Evolutionary conservation across 176 grass and related monocot genomes (phyloP), one percentile per base, ranked within the genome.

Genomic region (Dendrocalamus sinicus): DNA sequence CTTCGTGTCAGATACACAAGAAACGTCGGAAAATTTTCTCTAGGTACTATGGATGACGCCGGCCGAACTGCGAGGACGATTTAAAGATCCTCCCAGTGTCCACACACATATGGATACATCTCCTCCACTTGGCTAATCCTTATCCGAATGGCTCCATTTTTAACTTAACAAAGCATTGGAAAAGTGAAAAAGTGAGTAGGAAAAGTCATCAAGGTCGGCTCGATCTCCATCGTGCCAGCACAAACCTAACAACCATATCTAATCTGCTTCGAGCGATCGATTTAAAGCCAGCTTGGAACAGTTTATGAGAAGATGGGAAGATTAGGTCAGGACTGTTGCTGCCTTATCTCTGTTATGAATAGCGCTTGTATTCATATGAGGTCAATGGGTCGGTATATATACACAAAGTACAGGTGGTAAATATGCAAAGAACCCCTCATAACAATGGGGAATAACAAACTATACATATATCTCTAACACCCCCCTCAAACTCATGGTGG

Each of bases 241-340:
- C 23, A 64, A 64, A 26, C 22, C 23, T 4, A 12, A 23, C 61
- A 17, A 64, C 9, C n/a, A 64, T 64, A 28, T 26, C 23, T 52
- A 32, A 26, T 12, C 23, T 32, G n/a, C 30, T 24, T 3, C 24
- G 44, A 73, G 45, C 45, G 71, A 73, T 73, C 46, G 45, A 73
- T 73, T 73, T 47, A 51, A 51, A 28, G 23, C 12, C 20, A 41
- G 17, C 19, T 24, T 72, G 12, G 20, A 71, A 47, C 4, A 46
- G 22, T 72, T 47, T 47, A 22, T 14, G 69, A 72, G 11, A 72
- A 72, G 69, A 72, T n/a, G 16, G 69, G 40, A 72, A 46, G 55
- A 32, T 52, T 74, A 74, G 47, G 71, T 52, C 23, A 30, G 23
- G 26, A 52, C 71, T 74, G 48, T 74, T 74, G 23, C 12, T 72